Evolutionary conservation across 1,284 basidiomycete species (phyloP), one percentile per base, ranked within the genome.

Genomic region (Moesziomyces globuligerus): DNA sequence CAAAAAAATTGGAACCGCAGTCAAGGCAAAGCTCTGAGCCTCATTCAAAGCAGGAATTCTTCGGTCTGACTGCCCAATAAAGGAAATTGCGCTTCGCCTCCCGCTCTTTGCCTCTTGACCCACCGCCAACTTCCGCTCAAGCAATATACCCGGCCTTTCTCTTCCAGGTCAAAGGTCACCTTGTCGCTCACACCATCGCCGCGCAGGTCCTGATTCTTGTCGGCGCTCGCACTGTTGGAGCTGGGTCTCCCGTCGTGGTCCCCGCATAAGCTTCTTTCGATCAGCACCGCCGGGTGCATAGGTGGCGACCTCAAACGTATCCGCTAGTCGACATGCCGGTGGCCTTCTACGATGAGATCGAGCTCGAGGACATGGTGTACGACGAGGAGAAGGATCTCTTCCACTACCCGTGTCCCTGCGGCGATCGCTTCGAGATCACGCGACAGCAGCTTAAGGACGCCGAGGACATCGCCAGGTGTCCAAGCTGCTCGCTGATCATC

Each of bases 381-480:
- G 80, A 82, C 48, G 73, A 74, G 42, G 73, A 59, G 37, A 76
- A 74, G 68, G 76, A 81, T 42, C 56, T 80, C 26, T 81, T 81
- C 94, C 94, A 98, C 85, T 97, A 95, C 83, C 96, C 96, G 1
- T 98, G 94, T 81, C 95, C 95, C 1, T 99, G 96, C 81, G 95
- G 95, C 23, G 96, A 98, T 85, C 89, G 94, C 37, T 98, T 98
- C 85, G 96, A 99, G 83, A 98, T 98, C 75, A 90, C 92, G 18
- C 88, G 75, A 41, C 61, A 65, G 5, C 94, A 98, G 84, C 88
- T 99, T 10, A 87, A 89, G 51, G 87, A 93, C 66, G 97, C 90
- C 44, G 95, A 98, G 78, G 96, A 98, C 79, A 89, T 96, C 42
- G 95, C 95, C n/a, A 93, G 89, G 51, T 98, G 95, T 85, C 96